Percentiles rank a stretch among this genome's conserved stretches.
Conservation (phyloP, 1,284 basidiomycete genomes). For the Ceratobasidium sp. region DNA sequence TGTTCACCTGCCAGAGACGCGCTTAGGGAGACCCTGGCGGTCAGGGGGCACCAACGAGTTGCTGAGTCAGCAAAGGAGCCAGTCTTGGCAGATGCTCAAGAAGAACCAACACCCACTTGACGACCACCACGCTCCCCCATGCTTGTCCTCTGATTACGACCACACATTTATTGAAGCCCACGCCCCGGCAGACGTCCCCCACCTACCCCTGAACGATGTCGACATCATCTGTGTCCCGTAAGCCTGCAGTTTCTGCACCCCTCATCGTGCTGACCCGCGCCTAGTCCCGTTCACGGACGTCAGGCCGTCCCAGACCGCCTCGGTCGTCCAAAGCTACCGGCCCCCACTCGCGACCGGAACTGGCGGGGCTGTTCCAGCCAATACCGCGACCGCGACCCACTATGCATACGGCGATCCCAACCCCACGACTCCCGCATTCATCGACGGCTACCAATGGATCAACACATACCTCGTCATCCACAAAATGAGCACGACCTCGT, state of each 20-base stretch:
- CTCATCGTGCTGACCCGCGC: not conserved
- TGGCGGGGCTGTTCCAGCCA: slow-evolving; percentile 17
- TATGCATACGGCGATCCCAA: slow-evolving; percentile 53
- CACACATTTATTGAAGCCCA: too few relatives aligned
- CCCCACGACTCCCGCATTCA: slow-evolving; percentile 61
- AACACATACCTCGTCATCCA: slow-evolving; percentile 66
- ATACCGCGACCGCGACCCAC: slow-evolving; percentile 35
- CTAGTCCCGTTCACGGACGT: slow-evolving; percentile 35
- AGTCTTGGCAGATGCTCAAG: too few relatives aligned
- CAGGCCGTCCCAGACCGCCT: slow-evolving; percentile 22
- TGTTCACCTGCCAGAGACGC: too few relatives aligned
- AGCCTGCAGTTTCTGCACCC: not conserved
- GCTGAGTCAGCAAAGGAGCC: too few relatives aligned
- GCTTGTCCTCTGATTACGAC: too few relatives aligned
- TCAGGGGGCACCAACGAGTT: too few relatives aligned
- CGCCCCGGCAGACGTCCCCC: too few relatives aligned
- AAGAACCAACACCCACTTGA: too few relatives aligned
- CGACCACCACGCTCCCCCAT: not conserved
- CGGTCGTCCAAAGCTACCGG: slow-evolving; percentile 21
- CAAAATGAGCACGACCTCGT: slow-evolving; percentile 62
- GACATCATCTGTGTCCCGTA: slow-evolving; percentile 16
- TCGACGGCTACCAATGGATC: slow-evolving; percentile 64
- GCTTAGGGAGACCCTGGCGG: too few relatives aligned
- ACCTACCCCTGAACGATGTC: slow-evolving; percentile 28
- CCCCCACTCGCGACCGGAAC: slow-evolving; percentile 35